These are phyloP conservation scores for Phytophthora brassicae DNA, from an alignment of 352 stramenopile genomes.

Conservation along the genomic window DNA sequence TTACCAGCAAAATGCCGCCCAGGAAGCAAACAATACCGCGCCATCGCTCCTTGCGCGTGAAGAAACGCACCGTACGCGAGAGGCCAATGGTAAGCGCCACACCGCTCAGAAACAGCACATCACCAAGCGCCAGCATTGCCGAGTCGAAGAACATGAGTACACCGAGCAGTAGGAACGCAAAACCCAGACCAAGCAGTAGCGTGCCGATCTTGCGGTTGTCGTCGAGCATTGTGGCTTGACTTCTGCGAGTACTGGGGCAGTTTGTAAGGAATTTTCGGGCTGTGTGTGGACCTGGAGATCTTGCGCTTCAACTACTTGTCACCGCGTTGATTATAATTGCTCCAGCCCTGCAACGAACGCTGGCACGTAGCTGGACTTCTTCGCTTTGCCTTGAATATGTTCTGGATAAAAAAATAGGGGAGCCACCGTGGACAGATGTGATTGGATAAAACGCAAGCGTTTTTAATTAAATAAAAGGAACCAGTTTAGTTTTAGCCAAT, in stretches of 20 bases:
- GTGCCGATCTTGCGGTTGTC: slow-evolving; percentile 97
- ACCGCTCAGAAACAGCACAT: slow-evolving; percentile 93
- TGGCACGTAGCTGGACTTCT: slow-evolving; percentile 3
- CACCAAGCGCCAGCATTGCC: slow-evolving; percentile 91
- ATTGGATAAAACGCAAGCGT: slow-evolving; percentile 41
- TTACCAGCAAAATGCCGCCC: slow-evolving; percentile 91
- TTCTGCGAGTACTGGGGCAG: not conserved
- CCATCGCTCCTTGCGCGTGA: slow-evolving; percentile 92
- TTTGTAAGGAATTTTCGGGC: not conserved
- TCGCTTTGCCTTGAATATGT: slow-evolving; percentile 9
- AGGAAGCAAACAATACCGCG: slow-evolving; percentile 95
- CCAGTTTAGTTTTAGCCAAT: not conserved
- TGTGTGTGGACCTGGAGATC: not conserved
- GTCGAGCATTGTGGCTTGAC: slow-evolving; percentile 56
- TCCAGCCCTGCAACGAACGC: not conserved
- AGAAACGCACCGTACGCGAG: slow-evolving; percentile 93
- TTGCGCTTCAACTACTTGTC: not conserved
- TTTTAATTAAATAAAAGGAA: slow-evolving; percentile 23
- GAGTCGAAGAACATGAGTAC: slow-evolving; percentile 95
- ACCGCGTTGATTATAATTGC: not conserved
- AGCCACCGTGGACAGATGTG: slow-evolving; percentile 17
- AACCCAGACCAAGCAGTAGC: slow-evolving; percentile 90
- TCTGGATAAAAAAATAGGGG: slow-evolving; percentile 13
- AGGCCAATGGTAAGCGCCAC: slow-evolving; percentile 94
- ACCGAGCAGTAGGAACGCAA: slow-evolving; percentile 92